Base-by-base conservation (phyloP, 306 rosid species). In the Datisca glomerata region DNA sequence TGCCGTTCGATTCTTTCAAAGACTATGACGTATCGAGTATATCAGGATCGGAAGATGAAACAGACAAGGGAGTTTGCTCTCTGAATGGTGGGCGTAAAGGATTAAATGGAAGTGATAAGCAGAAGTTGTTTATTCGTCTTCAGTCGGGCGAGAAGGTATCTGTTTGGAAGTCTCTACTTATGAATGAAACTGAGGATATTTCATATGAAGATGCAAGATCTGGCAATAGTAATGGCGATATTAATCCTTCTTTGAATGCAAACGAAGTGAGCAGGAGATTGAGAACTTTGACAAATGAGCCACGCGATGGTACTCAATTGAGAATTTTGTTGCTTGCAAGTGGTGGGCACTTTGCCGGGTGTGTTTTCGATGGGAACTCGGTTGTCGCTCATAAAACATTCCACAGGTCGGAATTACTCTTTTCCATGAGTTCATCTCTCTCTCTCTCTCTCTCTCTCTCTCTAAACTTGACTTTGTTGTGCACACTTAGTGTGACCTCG, bases 291-390 rank as follows among this genome's bases (percentile, higher is more conserved):
- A 60, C 63, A 14, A 18, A 33, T 22, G 95, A 80, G 56, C 75
- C 86, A 12, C 79, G 93, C 56, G 80, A 80, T 49, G 70, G 64
- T 6, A 70, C 77, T 35, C 60, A 4, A 41, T 65, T 83, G 52
- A 71, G 95, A 68, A 69, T 89, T 5, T 76, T 89, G 61, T 59
- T 89, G 61, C 93, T 89, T 62, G 93, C 75, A 7, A 79, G 93
- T 2, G 97, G 95, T 42, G 97, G 97, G 37, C 95, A 89, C 59
- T 89, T 89, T 47, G 97, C 84, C 0, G 93, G 93, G 11, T 80
- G 97, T 61, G 95, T 89, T 42, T 83, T 89, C 49, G 93, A 80
- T 21, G 97, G 97, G 35, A 78, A 59, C 52, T 43, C 8, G 7
- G 74, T 80, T 53, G 79, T 83, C 52, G 95, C 93, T 74, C 79